Evolutionary conservation across 2,329 filamentous ascomycete genomes (phyloP).

Genomic region (Botryotinia convoluta): DNA sequence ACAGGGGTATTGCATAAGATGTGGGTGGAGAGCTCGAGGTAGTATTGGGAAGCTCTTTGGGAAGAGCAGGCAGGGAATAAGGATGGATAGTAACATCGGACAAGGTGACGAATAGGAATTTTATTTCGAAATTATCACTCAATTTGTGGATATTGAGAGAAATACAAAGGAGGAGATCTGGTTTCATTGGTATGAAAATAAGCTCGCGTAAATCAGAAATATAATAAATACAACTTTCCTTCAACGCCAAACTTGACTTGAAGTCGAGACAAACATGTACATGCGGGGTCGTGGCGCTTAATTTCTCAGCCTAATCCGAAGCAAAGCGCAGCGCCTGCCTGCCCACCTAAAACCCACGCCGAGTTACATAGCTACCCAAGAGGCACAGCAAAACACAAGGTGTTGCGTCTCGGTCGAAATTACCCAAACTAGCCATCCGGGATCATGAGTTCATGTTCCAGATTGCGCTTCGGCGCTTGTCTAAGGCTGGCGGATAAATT

Average conservation of each 20-base stretch:
- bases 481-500: background rate
- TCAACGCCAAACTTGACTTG: background rate
- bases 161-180: background rate
- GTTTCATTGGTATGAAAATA: background rate
- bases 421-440: background rate
- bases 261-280: background rate
- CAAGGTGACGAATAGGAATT: background rate
- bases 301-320: background rate
- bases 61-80: background rate
- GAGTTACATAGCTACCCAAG: background rate
- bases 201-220: background rate
- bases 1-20: constrained; percentile 9
- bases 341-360: background rate
- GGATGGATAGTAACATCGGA: background rate
- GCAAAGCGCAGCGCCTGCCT: background rate
- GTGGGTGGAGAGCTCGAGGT: constrained; percentile 1
- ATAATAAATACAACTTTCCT: background rate
- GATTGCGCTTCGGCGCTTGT: constrained; percentile 12
- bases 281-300: constrained; percentile 17
- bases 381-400: constrained; percentile 1
- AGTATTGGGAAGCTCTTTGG: background rate
- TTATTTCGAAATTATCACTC: background rate
- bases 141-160: background rate
- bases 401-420: background rate
- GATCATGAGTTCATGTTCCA: background rate